Evolutionary conservation across 2,329 filamentous ascomycete species (phyloP).

Genomic region (Tolypocladium ophioglossoides): DNA sequence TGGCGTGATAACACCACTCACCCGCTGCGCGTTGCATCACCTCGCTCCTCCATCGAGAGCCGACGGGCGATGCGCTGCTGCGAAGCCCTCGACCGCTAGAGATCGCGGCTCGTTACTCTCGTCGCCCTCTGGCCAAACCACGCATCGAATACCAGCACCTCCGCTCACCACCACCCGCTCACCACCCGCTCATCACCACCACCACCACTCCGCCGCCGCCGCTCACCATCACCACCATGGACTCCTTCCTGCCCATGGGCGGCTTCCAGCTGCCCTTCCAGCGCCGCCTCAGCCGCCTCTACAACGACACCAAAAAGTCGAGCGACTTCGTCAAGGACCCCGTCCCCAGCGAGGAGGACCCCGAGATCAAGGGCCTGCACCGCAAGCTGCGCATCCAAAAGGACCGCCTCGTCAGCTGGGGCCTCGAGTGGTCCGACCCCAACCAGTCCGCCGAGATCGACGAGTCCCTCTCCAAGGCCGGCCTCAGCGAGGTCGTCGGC

Average conservation of each 20-base stretch:
- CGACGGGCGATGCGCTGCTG: neutral
- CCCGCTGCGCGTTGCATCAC: too few relatives aligned
- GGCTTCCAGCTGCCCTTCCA: conserved; percentile 48
- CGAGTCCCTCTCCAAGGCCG: conserved; percentile 59
- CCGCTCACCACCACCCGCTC: too few relatives aligned
- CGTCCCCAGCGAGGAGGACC: conserved; percentile 51
- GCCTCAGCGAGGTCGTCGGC: conserved; percentile 64
- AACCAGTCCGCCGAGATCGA: conserved; percentile 60
- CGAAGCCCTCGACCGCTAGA: neutral
- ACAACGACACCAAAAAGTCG: conserved; percentile 72
- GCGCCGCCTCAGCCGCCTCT: conserved; percentile 58
- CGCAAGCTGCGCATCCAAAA: conserved; percentile 73
- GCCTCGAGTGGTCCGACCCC: conserved; percentile 70
- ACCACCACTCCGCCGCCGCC: too few relatives aligned
- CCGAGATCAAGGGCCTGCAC: conserved; percentile 61
- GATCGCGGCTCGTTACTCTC: neutral
- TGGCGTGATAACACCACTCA: too few relatives aligned
- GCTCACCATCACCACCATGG: conserved; percentile 25
- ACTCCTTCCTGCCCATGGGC: conserved; percentile 37
- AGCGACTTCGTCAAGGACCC: conserved; percentile 61
- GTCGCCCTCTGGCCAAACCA: neutral
- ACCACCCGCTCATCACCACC: too few relatives aligned
- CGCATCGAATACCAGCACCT: neutral
- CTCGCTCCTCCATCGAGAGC: neutral
- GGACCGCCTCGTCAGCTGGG: conserved; percentile 69